phyloP scores from a whole-genome alignment of 768 basidiomycete species.

The Lactarius deliciosus region DNA sequence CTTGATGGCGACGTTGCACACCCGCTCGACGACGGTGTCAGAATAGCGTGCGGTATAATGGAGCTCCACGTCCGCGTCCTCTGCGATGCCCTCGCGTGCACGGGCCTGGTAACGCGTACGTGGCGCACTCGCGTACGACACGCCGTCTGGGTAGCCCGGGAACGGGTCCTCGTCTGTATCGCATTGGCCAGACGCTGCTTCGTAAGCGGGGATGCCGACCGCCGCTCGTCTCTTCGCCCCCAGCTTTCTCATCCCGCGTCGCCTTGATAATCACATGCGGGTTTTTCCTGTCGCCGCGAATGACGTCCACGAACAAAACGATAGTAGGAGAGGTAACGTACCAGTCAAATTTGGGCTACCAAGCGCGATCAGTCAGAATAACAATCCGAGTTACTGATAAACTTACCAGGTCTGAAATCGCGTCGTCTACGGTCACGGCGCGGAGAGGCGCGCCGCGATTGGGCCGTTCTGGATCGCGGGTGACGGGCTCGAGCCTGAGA shows the following conservation, averaged over 20 bases:
- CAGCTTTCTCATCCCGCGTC: constrained; percentile 38
- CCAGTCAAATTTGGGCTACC: constrained; percentile 72
- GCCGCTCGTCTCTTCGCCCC: constrained; percentile 40
- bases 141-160: constrained; percentile 50
- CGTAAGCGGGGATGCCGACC: constrained; percentile 47
- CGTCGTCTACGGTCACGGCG: constrained; percentile 59
- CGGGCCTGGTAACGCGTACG: constrained; percentile 44
- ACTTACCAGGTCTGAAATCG: constrained; percentile 68
- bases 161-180: constrained; percentile 26
- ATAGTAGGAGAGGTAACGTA: constrained; percentile 28
- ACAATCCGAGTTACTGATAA: neutral
- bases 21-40: constrained; percentile 50
- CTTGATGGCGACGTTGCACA: constrained; percentile 53
- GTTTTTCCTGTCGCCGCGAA: constrained; percentile 34
- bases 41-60: constrained; percentile 56
- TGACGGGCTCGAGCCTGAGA: constrained; percentile 11
- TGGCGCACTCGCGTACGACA: constrained; percentile 46
- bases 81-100: constrained; percentile 36
- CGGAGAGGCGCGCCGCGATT: constrained; percentile 53
- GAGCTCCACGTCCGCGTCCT: constrained; percentile 42
- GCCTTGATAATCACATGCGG: constrained; percentile 46
- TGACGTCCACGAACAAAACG: neutral
- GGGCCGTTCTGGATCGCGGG: constrained; percentile 14
- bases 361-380: neutral
- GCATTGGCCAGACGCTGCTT: constrained; percentile 37